A percentile compares a stretch with the other conserved stretches of the same genome.
Evolutionary conservation across 805 yeast genomes (phyloP).

Genomic region (Ascoidea tarda): DNA sequence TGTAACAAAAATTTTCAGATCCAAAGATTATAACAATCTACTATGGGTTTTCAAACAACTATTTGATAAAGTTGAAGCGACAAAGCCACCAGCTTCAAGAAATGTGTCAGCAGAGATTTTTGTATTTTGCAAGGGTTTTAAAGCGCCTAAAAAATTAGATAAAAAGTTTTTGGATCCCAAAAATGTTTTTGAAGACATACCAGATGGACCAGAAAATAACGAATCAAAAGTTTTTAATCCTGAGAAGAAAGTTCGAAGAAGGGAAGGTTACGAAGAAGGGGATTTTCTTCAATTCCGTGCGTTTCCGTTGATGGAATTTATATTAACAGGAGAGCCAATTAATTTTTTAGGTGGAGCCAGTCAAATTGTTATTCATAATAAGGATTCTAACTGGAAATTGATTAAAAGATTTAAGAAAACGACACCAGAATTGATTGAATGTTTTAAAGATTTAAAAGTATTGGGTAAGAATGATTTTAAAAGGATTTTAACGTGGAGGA

Average conservation of each 20-base stretch:
- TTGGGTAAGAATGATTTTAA: slow-evolving; percentile 92
- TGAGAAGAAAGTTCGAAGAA: slow-evolving; percentile 74
- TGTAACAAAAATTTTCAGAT: slow-evolving; percentile 92
- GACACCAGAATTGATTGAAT: slow-evolving; percentile 63
- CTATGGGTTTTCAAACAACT: slow-evolving; percentile 97
- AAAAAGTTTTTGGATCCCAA: slow-evolving; percentile 85
- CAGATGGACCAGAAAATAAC: slow-evolving; percentile 57
- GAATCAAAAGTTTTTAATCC: slow-evolving; percentile 94
- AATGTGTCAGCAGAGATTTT: slow-evolving; percentile 98
- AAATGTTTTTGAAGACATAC: slow-evolving; percentile 88
- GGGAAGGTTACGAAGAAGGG: slow-evolving; percentile 97
- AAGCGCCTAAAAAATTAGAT: slow-evolving; percentile 91
- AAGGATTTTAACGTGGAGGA: slow-evolving; percentile 74
- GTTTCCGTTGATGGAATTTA: slow-evolving; percentile 66
- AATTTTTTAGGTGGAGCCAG: slow-evolving; percentile 64
- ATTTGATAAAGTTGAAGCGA: slow-evolving; percentile 94
- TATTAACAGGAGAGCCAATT: slow-evolving; percentile 72
- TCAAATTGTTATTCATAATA: slow-evolving; percentile 40
- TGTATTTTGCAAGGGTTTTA: slow-evolving; percentile 91
- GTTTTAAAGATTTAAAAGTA: slow-evolving; percentile 85
- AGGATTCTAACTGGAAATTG: slow-evolving; percentile 58
- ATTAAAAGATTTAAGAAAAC: slow-evolving; percentile 64
- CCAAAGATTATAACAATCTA: slow-evolving; percentile 94
- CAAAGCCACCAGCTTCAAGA: slow-evolving; percentile 98
- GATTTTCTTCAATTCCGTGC: slow-evolving; percentile 62